A percentile compares a stretch with the other conserved stretches of the same genome.
These are phyloP conservation scores for Nicotiana knightiana DNA, from an alignment of 257 asterid species.

Conservation along the genomic window DNA sequence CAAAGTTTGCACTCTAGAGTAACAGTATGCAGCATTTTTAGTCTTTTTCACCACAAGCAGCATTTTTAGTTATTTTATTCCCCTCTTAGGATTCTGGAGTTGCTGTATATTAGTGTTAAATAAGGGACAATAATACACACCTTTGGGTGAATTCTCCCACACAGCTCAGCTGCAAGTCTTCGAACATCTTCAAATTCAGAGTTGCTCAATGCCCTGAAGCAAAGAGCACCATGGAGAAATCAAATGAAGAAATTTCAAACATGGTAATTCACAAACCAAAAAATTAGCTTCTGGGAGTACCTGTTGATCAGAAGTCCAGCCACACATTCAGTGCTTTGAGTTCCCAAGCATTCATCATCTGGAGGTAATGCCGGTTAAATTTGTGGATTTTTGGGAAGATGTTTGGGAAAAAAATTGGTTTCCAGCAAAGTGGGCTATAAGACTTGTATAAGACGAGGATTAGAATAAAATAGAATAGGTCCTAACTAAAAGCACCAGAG, in stretches of 20 bases:
- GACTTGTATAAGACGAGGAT: neutral
- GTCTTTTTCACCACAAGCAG: neutral
- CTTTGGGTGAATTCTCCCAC: constrained; percentile 82
- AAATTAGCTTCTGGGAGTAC: constrained; percentile 26
- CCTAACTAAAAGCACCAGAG: constrained; percentile 7
- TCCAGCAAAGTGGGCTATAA: neutral
- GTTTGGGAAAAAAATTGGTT: neutral
- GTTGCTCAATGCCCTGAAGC: constrained; percentile 59
- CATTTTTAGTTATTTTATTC: neutral
- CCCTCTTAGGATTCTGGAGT: no score
- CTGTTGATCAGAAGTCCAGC: constrained; percentile 64
- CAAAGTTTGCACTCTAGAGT: neutral
- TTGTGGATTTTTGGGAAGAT: neutral
- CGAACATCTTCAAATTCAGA: constrained; percentile 86
- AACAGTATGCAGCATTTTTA: neutral
- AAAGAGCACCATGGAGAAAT: neutral
- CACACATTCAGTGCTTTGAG: constrained; percentile 48
- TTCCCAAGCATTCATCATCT: constrained; percentile 31
- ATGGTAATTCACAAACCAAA: constrained; percentile 5
- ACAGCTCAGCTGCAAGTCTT: constrained; percentile 90
- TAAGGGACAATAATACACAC: constrained; percentile 27
- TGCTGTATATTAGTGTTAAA: neutral
- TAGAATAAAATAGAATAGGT: neutral
- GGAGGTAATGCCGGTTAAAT: constrained; percentile 20
- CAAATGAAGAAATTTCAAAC: neutral